phyloP scores from a whole-genome alignment of 495 filamentous ascomycete species.

The Aspergillus funiculosus region DNA sequence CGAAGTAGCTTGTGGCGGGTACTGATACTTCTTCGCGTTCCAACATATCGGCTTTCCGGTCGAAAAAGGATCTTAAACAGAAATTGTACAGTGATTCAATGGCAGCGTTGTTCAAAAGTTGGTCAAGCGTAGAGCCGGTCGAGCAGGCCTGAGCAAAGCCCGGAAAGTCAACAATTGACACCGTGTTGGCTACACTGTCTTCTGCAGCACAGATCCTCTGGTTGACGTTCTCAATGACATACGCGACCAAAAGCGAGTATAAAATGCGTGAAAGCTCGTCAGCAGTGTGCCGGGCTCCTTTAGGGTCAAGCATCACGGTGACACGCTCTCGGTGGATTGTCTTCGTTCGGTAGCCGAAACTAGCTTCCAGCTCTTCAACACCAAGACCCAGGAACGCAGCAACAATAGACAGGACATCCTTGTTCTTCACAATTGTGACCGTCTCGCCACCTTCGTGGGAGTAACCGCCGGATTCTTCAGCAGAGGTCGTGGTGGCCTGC shows the following conservation, averaged over 20 bases:
- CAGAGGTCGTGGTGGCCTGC: slow-evolving; percentile 68
- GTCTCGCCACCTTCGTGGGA: slow-evolving; percentile 89
- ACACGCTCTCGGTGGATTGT: slow-evolving; percentile 91
- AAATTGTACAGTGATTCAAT: slow-evolving; percentile 88
- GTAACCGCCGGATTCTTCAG: slow-evolving; percentile 91
- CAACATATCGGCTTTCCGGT: slow-evolving; percentile 80
- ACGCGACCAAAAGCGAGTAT: slow-evolving; percentile 93
- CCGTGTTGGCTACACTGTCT: slow-evolving; percentile 82
- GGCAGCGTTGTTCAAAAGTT: slow-evolving; percentile 90
- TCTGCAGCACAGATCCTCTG: slow-evolving; percentile 82
- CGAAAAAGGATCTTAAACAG: slow-evolving; percentile 92
- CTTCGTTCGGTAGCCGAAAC: slow-evolving; percentile 90
- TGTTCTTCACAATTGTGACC: slow-evolving; percentile 83
- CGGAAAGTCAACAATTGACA: slow-evolving; percentile 94
- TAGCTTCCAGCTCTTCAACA: slow-evolving; percentile 73
- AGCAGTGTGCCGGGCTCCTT: slow-evolving; percentile 81
- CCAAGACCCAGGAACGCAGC: slow-evolving; percentile 88
- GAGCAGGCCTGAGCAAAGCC: slow-evolving; percentile 80
- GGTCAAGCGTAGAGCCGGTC: slow-evolving; percentile 81
- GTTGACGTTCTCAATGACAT: slow-evolving; percentile 87
- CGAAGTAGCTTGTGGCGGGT: slow-evolving; percentile 89
- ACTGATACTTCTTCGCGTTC: slow-evolving; percentile 89
- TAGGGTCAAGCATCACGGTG: slow-evolving; percentile 93
- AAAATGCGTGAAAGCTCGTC: slow-evolving; percentile 90
- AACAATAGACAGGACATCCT: slow-evolving; percentile 76